Evolutionary conservation across 805 yeast species (phyloP), one percentile per base, ranked within the genome.

Genomic region (Kazachstania viticola): DNA sequence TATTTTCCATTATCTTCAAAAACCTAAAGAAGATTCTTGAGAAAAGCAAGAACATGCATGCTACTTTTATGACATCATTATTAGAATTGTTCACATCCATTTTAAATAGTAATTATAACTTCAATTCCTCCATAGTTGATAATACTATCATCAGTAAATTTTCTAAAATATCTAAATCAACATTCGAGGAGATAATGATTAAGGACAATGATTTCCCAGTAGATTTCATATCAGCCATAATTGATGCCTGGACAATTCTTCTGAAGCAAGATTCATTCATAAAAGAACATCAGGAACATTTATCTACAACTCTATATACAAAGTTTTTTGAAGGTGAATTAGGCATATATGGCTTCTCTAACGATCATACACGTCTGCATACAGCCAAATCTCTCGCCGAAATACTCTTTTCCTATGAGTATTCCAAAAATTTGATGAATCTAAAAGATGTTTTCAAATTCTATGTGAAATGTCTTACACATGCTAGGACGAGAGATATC

Each of bases 341-440:
- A 23, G 55, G 52, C 1, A 38, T 44, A 6, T 48, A 41, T 34
- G 57, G 57, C 19, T 30, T 45, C 44, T 37, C 60, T 35, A 40
- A 51, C 39, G 43, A 50, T 36, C 27, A 27, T 6, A 30, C 61
- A 34, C 29, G 51, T 33, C 27, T 46, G 12, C 36, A 27, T 7
- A 48, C 62, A 0, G 61, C 65, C 1, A 56, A 49, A 24, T 33
- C 57, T 1, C 18, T 62, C 9, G 61, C 65, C 0, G 65, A 62
- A 27, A 40, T 60, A 1, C 27, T 64, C 12, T 56, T 54, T 31
- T 39, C 42, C 29, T 41, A 53, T 28, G 38, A 44, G 14, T 49
- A 36, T 29, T 15, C 29, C 8, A 44, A 41, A 28, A 35, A 45
- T 13, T 14, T 40, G 4, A 15, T 46, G 13, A 15, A 40, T 14